Evolutionary conservation across 1,284 basidiomycete genomes (phyloP), one percentile per base, ranked within the genome.

Genomic region (Cutaneotrichosporon mucoides): DNA sequence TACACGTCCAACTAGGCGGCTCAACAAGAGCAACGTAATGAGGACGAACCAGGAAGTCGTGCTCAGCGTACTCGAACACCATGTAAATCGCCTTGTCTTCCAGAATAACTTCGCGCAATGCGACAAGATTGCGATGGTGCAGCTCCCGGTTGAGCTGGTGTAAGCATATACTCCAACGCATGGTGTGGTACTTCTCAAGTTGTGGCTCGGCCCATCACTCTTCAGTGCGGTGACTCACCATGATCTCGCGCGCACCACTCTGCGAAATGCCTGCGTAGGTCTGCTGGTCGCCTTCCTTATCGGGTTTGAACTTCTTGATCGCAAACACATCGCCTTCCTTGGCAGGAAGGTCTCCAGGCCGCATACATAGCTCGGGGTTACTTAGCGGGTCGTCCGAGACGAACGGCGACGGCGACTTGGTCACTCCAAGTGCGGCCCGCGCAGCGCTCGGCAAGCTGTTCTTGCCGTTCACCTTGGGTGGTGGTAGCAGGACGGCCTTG

Each of bases 261-360:
- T 98, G 96, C 72, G 91, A 95, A 71, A 99, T 95, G 5, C 96
- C 96, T 7, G 93, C 96, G 75, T 97, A 99, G 1, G 90, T 91
- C 53, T 88, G 80, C 2, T 91, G 86, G 72, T 96, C 93, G 38
- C 92, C 92, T 79, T 96, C 93, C 76, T 98, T 98, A 81, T 99
- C 96, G 0, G 95, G 94, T 76, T 99, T 99, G 82, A 99, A 99
- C 78, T 99, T 99, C 81, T 99, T 99, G 81, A 99, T 98, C 4
- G 95, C 96, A 70, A 92, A 89, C 51, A 95, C 83, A 58, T 81
- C 82, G 1, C 82, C 85, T 50, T 77, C 75, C 46, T 87, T 86
- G 9, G 81, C 80, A 1, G 85, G 72, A 35, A 73, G 60, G 52
- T 81, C 88, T 38, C 85, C 82, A 63, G 88, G 87, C 1, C 77